Percentiles rank a stretch among this genome's conserved stretches.
Evolutionary conservation across 306 rosid genomes (phyloP).

Genomic region (Glycine latifolia): DNA sequence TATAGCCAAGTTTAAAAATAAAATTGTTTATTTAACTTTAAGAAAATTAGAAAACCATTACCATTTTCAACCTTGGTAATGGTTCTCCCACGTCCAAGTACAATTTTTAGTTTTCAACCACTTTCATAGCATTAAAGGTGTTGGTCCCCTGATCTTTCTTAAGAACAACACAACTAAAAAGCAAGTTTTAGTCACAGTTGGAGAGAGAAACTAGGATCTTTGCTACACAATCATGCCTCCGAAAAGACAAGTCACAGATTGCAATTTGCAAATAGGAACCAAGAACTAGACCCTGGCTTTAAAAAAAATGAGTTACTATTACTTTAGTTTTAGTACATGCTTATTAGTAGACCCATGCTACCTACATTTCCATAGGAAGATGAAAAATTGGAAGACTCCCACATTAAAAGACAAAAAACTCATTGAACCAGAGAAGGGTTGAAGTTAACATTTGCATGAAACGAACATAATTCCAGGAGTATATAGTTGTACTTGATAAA

Average conservation of each 20-base stretch:
- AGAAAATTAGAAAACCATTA: constrained; percentile 53
- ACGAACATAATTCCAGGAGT: constrained; percentile 21
- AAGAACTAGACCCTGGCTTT: constrained; percentile 11
- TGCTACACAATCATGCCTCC: constrained; percentile 27
- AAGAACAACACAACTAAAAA: constrained; percentile 47
- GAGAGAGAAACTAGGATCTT: constrained; percentile 39
- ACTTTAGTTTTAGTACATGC: background rate
- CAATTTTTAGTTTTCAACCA: constrained; percentile 29
- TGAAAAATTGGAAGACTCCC: background rate
- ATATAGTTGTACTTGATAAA: constrained; percentile 16
- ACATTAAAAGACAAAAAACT: constrained; percentile 38
- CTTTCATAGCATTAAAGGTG: constrained; percentile 46
- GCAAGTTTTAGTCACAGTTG: constrained; percentile 40
- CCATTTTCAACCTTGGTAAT: constrained; percentile 40
- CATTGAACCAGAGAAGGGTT: constrained; percentile 4
- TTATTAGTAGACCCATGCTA: background rate
- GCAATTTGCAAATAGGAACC: constrained; percentile 31
- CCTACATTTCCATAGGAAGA: background rate
- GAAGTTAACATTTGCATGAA: constrained; percentile 33
- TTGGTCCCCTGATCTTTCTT: constrained; percentile 48
- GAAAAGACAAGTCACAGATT: constrained; percentile 37
- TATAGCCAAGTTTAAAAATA: background rate
- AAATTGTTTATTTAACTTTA: background rate
- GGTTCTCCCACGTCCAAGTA: constrained; percentile 16
- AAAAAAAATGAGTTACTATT: background rate